These are phyloP conservation scores for Wickerhamomyces pijperi DNA, from an alignment of 805 yeast genomes.

Conservation along the genomic window DNA sequence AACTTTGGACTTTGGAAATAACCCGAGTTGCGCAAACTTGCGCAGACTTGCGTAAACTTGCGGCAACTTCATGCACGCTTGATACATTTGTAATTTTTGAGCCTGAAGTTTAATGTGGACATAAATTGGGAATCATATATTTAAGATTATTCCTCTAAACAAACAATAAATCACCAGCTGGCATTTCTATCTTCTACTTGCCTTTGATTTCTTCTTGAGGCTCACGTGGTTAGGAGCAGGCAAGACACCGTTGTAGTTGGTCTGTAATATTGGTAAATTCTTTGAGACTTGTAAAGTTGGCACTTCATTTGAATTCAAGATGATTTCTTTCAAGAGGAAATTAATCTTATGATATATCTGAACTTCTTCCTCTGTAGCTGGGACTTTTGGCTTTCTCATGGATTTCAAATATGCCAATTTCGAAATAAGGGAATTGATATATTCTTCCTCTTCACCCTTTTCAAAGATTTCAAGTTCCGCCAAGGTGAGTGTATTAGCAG, in stretches of 20 bases:
- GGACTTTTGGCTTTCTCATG: slow-evolving; percentile 24
- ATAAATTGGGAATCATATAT: too few relatives aligned
- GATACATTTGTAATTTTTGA: too few relatives aligned
- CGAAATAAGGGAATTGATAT: slow-evolving; percentile 32
- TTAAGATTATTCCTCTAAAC: too few relatives aligned
- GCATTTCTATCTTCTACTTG: slow-evolving; percentile 7
- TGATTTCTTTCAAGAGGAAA: slow-evolving; percentile 34
- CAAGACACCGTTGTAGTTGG: slow-evolving; percentile 67
- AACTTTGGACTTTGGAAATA: too few relatives aligned
- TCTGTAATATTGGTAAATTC: slow-evolving; percentile 56
- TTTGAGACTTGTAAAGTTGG: slow-evolving; percentile 22
- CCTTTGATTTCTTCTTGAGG: slow-evolving; percentile 13
- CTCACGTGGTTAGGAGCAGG: slow-evolving; percentile 41
- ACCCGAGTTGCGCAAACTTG: too few relatives aligned
- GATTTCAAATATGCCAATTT: slow-evolving; percentile 42
- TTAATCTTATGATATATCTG: slow-evolving; percentile 30
- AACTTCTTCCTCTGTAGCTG: slow-evolving; percentile 33
- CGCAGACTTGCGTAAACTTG: too few relatives aligned
- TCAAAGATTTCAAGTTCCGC: slow-evolving; percentile 40
- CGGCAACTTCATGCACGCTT: too few relatives aligned
- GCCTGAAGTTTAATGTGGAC: too few relatives aligned
- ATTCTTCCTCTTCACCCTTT: slow-evolving; percentile 28
- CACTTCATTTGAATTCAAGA: slow-evolving; percentile 25
- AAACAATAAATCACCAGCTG: too few relatives aligned
- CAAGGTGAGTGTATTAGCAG: slow-evolving; percentile 34